phyloP scores from a whole-genome alignment of 164 flowering plant genomes.

The Tetracentron sinense region DNA sequence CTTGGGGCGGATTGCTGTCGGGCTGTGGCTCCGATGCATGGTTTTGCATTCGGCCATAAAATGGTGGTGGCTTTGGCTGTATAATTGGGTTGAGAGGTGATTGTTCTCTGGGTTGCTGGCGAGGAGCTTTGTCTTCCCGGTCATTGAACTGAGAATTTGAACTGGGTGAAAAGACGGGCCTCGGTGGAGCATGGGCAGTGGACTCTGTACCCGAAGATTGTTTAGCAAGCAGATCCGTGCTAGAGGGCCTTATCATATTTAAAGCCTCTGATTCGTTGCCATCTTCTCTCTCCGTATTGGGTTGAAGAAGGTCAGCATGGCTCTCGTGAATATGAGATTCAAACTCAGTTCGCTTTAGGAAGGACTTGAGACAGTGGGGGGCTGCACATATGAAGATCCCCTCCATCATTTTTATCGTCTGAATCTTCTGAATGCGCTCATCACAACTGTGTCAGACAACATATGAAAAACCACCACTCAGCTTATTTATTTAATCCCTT shows the following conservation, averaged over 20 bases:
- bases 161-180: slow-evolving; percentile 52
- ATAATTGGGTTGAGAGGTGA: slow-evolving; percentile 40
- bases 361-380: slow-evolving; percentile 94
- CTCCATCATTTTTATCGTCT: slow-evolving; percentile 92
- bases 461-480: slow-evolving; percentile 1
- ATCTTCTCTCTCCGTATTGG: slow-evolving; percentile 61
- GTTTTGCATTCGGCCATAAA: slow-evolving; percentile 37
- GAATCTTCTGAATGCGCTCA: slow-evolving; percentile 94
- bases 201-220: slow-evolving; percentile 62
- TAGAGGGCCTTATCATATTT: slow-evolving; percentile 21
- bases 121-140: slow-evolving; percentile 52
- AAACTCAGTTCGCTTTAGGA: slow-evolving; percentile 69
- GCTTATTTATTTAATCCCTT: background rate
- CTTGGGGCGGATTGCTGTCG: slow-evolving; percentile 36
- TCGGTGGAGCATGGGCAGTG: slow-evolving; percentile 51
- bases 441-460: slow-evolving; percentile 54
- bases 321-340: slow-evolving; percentile 71
- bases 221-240: slow-evolving; percentile 25
- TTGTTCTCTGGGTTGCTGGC: slow-evolving; percentile 52
- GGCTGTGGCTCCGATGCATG: slow-evolving; percentile 35
- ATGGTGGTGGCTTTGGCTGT: slow-evolving; percentile 45
- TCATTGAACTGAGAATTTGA: slow-evolving; percentile 50
- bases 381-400: slow-evolving; percentile 96
- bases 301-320: slow-evolving; percentile 73
- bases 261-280: slow-evolving; percentile 57